These are phyloP conservation scores for Erysiphe pulchra DNA, from an alignment of 2,329 filamentous ascomycete species.

Conservation along the genomic window DNA sequence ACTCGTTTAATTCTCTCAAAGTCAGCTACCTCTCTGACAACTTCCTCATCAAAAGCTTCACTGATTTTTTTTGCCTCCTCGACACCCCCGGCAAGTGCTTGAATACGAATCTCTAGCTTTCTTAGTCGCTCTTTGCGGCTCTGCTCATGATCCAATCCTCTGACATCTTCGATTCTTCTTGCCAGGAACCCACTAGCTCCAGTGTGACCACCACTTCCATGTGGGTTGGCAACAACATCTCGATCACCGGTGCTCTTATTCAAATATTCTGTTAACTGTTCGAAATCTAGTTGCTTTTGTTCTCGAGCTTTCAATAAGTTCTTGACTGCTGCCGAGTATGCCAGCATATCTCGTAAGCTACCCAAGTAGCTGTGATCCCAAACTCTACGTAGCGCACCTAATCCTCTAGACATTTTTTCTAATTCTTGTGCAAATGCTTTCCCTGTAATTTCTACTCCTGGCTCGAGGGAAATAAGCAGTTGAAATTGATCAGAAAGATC, in stretches of 20 bases:
- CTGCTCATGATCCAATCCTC: constrained; percentile 89
- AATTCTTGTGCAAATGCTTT: constrained; percentile 71
- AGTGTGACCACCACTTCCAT: constrained; percentile 33
- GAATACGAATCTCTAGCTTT: constrained; percentile 78
- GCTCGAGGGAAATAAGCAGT: constrained; percentile 71
- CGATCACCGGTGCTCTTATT: constrained; percentile 73
- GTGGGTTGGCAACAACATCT: constrained; percentile 36
- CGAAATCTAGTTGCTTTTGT: constrained; percentile 94
- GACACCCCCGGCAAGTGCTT: constrained; percentile 71
- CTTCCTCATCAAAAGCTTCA: constrained; percentile 89
- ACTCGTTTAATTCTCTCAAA: constrained; percentile 92
- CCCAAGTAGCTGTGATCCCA: constrained; percentile 93
- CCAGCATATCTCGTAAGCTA: constrained; percentile 81
- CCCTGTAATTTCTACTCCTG: constrained; percentile 56
- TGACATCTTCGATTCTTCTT: constrained; percentile 85
- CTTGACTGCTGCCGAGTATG: constrained; percentile 73
- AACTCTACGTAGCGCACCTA: constrained; percentile 62
- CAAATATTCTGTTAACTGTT: constrained; percentile 85
- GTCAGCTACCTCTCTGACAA: constrained; percentile 73
- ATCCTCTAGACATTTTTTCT: constrained; percentile 54
- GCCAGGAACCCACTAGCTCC: constrained; percentile 73
- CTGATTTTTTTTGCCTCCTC: constrained; percentile 67
- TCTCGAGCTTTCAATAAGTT: constrained; percentile 75
- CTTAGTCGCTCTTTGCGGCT: constrained; percentile 63
- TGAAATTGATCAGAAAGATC: constrained; percentile 90